phyloP scores from a whole-genome alignment of 2,329 filamentous ascomycete genomes.

The Cladobotryum protrusum region DNA sequence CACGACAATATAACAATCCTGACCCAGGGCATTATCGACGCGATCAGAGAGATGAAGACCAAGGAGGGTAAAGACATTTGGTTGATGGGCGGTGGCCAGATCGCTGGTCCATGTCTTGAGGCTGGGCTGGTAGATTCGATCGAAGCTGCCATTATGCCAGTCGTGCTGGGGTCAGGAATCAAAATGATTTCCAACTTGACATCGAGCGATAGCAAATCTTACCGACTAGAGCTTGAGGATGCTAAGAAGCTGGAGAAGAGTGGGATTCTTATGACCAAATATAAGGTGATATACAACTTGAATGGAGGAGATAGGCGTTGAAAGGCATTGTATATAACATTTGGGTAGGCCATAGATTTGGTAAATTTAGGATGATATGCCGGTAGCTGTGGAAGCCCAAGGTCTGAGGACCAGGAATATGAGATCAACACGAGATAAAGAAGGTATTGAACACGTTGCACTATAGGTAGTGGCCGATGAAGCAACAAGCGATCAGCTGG shows the following conservation, averaged over 20 bases:
- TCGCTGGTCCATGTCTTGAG: constrained; percentile 23
- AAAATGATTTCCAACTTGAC: constrained; percentile 14
- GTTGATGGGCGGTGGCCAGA: constrained; percentile 30
- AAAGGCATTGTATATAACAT: too few relatives aligned
- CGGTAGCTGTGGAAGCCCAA: too few relatives aligned
- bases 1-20: constrained; percentile 22
- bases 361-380: too few relatives aligned
- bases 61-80: constrained; percentile 24
- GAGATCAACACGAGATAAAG: too few relatives aligned
- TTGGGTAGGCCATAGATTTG: too few relatives aligned
- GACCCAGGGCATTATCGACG: constrained; percentile 12
- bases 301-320: neutral
- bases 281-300: constrained; percentile 10
- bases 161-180: constrained; percentile 18
- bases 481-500: too few relatives aligned
- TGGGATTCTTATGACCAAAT: constrained; percentile 19
- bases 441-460: too few relatives aligned
- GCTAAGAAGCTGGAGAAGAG: constrained; percentile 12
- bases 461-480: too few relatives aligned
- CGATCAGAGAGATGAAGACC: constrained; percentile 18
- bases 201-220: neutral
- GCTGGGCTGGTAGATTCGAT: constrained; percentile 25
- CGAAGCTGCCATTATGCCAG: constrained; percentile 23
- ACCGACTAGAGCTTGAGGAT: constrained; percentile 10
- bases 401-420: too few relatives aligned